phyloP scores from a whole-genome alignment of 2,329 filamentous ascomycete species.

The Byssoonygena ceratinophila region DNA sequence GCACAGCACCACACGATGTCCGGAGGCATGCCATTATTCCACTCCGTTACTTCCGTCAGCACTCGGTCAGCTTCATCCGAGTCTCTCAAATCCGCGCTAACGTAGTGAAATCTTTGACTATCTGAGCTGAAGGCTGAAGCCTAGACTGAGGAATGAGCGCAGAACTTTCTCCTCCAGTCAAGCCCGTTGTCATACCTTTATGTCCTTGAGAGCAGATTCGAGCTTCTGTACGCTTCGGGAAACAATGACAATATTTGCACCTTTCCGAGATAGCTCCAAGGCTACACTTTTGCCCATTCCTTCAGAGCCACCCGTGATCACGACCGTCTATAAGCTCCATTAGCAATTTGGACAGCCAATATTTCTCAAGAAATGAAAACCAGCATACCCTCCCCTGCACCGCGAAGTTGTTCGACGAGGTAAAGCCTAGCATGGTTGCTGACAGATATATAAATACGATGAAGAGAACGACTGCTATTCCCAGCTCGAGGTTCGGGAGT shows the following conservation, averaged over 20 bases:
- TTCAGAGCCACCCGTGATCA: conserved; percentile 85
- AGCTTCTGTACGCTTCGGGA: conserved; percentile 69
- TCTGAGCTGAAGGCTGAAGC: conserved; percentile 53
- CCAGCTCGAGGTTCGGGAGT: conserved; percentile 17
- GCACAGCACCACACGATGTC: conserved; percentile 91
- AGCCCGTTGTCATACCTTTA: conserved; percentile 44
- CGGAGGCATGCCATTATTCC: conserved; percentile 63
- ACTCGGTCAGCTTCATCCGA: conserved; percentile 59
- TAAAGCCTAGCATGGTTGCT: conserved; percentile 33
- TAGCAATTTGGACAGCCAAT: conserved; percentile 14
- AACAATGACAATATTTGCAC: conserved; percentile 77
- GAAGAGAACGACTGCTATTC: conserved; percentile 12
- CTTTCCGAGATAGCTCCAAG: conserved; percentile 64
- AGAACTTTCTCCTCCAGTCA: not conserved
- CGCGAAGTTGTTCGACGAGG: conserved; percentile 60
- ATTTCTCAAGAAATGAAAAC: not conserved
- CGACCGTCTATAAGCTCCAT: conserved; percentile 53
- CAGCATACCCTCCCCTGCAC: conserved; percentile 67
- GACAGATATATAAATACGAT: conserved; percentile 27
- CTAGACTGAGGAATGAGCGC: conserved; percentile 31
- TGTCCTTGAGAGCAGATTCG: conserved; percentile 53
- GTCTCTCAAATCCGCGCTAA: conserved; percentile 69
- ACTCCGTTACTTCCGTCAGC: conserved; percentile 59
- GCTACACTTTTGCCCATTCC: conserved; percentile 77
- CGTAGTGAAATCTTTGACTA: conserved; percentile 68